Conservation (phyloP, 2,329 filamentous ascomycete genomes). For the Epichloe typhina region DNA sequence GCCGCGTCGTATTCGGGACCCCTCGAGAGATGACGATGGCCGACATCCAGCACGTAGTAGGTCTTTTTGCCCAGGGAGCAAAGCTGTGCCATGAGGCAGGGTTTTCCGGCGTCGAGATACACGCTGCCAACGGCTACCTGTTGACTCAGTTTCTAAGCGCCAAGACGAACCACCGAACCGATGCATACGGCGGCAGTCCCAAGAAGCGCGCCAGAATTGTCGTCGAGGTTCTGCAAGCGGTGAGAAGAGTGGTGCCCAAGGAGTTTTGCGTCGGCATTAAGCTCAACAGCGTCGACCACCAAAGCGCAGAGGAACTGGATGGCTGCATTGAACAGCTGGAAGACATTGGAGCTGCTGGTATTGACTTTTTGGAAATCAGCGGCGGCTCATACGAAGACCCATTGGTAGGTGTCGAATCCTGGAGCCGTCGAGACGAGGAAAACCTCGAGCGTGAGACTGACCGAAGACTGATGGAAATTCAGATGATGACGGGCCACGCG, state of each 20-base stretch:
- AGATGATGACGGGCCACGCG: constrained; percentile 2
- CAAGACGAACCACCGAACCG: constrained; percentile 36
- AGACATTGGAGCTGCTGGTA: constrained; percentile 30
- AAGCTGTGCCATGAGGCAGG: constrained; percentile 32
- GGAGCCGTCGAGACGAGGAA: neutral
- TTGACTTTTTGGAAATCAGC: constrained; percentile 58
- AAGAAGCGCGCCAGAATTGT: constrained; percentile 35
- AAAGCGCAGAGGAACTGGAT: constrained; percentile 28
- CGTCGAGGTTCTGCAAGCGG: constrained; percentile 33
- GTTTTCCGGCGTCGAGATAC: constrained; percentile 31
- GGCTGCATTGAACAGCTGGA: constrained; percentile 46
- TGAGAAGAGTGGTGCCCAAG: constrained; percentile 23
- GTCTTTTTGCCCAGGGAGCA: constrained; percentile 39
- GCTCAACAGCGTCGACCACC: constrained; percentile 45
- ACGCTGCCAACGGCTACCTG: constrained; percentile 44
- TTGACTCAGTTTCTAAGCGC: constrained; percentile 42
- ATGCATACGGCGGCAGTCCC: constrained; percentile 41
- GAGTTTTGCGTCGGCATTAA: constrained; percentile 40
- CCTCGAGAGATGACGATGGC: constrained; percentile 41
- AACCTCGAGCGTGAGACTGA: neutral
- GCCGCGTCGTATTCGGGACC: constrained; percentile 31
- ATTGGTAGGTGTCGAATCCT: constrained; percentile 17
- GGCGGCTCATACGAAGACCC: constrained; percentile 48
- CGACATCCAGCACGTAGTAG: constrained; percentile 41
- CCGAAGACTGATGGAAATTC: neutral